Evolutionary conservation across 768 basidiomycete species (phyloP).

Genomic region (Lactifluus volemus): DNA sequence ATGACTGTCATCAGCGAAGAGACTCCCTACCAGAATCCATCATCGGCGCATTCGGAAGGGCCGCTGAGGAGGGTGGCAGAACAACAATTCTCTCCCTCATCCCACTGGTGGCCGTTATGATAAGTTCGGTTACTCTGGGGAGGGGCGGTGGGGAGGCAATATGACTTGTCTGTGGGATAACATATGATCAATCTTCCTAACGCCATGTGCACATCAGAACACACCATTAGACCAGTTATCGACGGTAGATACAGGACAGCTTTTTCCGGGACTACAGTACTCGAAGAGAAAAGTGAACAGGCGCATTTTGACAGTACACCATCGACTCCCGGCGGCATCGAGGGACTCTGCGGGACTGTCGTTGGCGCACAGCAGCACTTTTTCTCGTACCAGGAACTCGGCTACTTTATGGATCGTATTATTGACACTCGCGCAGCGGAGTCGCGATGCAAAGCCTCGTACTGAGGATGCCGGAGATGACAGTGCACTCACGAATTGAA

Average conservation of each 20-base stretch:
- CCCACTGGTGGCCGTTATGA: slow-evolving; percentile 16
- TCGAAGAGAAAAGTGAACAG: not conserved
- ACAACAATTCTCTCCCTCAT: not conserved
- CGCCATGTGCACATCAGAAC: not conserved
- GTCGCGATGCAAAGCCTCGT: too few relatives aligned
- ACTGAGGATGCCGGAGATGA: too few relatives aligned
- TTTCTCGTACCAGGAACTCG: slow-evolving; percentile 14
- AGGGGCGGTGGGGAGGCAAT: slow-evolving; percentile 19
- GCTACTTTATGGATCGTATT: too few relatives aligned
- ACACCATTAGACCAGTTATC: not conserved
- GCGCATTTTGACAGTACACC: not conserved
- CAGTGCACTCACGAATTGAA: too few relatives aligned
- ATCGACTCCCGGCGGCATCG: slow-evolving; percentile 29
- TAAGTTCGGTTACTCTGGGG: slow-evolving; percentile 12
- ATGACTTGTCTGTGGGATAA: slow-evolving; percentile 3
- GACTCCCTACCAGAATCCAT: slow-evolving; percentile 29
- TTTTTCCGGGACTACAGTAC: not conserved
- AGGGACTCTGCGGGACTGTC: slow-evolving; percentile 29
- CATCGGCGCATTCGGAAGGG: slow-evolving; percentile 4
- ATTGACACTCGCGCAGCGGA: too few relatives aligned
- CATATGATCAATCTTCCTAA: not conserved
- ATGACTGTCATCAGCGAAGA: not conserved
- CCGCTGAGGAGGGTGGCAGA: not conserved
- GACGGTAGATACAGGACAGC: slow-evolving; percentile 10
- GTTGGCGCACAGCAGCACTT: slow-evolving; percentile 14